phyloP scores from a whole-genome alignment of 208 protist species.

The Leishmania major region DNA sequence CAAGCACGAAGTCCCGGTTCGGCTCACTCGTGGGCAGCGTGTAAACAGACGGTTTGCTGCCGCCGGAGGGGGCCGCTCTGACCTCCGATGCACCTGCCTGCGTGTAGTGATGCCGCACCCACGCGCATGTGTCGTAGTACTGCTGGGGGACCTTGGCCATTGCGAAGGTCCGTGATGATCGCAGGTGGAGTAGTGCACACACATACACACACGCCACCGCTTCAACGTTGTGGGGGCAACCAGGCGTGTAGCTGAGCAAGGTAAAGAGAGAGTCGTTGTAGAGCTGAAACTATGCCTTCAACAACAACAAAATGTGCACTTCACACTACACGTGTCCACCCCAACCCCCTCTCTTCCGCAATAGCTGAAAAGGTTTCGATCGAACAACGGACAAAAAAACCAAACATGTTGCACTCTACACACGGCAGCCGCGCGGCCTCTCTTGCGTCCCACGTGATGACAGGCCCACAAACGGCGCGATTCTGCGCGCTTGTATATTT shows the following conservation, averaged over 20 bases:
- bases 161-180: neutral
- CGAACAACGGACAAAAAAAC: neutral
- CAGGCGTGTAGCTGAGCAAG: neutral
- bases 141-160: constrained; percentile 28
- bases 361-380: neutral
- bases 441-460: constrained; percentile 3
- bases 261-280: too few relatives aligned
- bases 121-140: constrained; percentile 54
- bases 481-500: neutral
- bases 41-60: neutral
- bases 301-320: too few relatives aligned
- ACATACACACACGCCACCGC: neutral
- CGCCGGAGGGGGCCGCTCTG: neutral
- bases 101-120: constrained; percentile 27
- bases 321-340: too few relatives aligned
- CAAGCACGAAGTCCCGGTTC: constrained; percentile 13
- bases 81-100: neutral
- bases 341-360: neutral
- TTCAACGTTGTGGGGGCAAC: neutral
- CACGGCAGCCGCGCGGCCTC: neutral
- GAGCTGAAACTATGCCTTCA: too few relatives aligned
- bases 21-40: constrained; percentile 12
- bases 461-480: neutral
- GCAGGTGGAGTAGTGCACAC: neutral
- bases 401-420: neutral